These are phyloP conservation scores for Xylaria hypoxylon DNA, from an alignment of 2,329 filamentous ascomycete genomes.

Conservation along the genomic window DNA sequence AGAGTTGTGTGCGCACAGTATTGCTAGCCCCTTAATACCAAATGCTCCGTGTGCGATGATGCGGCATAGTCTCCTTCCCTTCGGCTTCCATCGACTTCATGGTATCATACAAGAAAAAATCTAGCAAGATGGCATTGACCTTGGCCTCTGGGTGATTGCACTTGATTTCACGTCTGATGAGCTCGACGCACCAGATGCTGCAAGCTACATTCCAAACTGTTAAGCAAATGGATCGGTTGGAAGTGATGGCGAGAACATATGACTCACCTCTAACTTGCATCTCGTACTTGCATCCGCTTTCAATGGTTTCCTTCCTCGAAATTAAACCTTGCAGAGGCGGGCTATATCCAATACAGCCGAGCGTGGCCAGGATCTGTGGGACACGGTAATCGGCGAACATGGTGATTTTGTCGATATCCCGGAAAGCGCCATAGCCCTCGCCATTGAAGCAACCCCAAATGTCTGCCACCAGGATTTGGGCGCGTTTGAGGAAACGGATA, in stretches of 20 bases:
- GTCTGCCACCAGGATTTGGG: slow-evolving; percentile 95
- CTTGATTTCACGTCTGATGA: slow-evolving; percentile 84
- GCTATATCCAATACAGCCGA: slow-evolving; percentile 87
- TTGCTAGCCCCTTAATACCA: slow-evolving; percentile 75
- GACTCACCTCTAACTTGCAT: slow-evolving; percentile 81
- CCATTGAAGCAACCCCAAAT: slow-evolving; percentile 96
- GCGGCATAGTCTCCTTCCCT: slow-evolving; percentile 73
- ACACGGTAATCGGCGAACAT: slow-evolving; percentile 99
- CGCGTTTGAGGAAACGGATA: slow-evolving; percentile 89
- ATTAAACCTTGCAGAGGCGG: slow-evolving; percentile 81
- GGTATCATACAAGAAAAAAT: slow-evolving; percentile 96
- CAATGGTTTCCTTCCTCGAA: slow-evolving; percentile 70
- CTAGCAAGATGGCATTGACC: slow-evolving; percentile 90
- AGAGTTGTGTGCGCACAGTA: background rate
- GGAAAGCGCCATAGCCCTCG: slow-evolving; percentile 80
- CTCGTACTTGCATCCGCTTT: slow-evolving; percentile 82
- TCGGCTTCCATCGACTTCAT: slow-evolving; percentile 84
- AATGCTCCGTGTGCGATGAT: slow-evolving; percentile 91
- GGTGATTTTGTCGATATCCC: slow-evolving; percentile 93
- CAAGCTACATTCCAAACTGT: slow-evolving; percentile 66
- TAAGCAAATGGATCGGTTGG: slow-evolving; percentile 23
- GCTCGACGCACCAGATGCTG: slow-evolving; percentile 95
- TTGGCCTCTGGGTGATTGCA: slow-evolving; percentile 76
- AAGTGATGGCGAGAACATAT: slow-evolving; percentile 10
- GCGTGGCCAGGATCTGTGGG: slow-evolving; percentile 87